These are phyloP conservation scores for Globisporangium cederbergense DNA, from an alignment of 352 stramenopile species.

Conservation along the genomic window DNA sequence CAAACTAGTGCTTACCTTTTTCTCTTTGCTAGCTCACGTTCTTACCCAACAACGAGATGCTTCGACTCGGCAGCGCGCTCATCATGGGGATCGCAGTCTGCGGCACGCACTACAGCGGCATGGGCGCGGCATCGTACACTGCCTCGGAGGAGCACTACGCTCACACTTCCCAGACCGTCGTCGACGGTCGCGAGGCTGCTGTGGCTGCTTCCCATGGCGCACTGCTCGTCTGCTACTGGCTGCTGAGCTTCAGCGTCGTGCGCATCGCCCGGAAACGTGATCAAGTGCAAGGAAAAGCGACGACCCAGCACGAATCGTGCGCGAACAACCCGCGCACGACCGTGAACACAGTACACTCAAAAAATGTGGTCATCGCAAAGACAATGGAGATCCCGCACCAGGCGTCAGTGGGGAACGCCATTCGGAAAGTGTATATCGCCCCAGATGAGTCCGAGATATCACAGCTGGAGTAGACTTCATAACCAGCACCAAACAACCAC, in stretches of 20 bases:
- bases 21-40: conserved; percentile 42
- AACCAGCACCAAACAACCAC: background rate
- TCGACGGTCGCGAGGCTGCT: conserved; percentile 33
- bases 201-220: conserved; percentile 39
- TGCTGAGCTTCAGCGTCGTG: conserved; percentile 25
- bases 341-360: background rate
- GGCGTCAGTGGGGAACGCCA: background rate
- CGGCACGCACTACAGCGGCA: conserved; percentile 55
- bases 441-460: conserved; percentile 1
- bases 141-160: conserved; percentile 28
- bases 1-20: background rate
- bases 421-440: conserved; percentile 8
- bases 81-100: conserved; percentile 62
- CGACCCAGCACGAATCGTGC: conserved; percentile 8
- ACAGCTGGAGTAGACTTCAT: background rate
- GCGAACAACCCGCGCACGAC: background rate
- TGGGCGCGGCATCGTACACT: conserved; percentile 39
- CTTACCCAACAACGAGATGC: conserved; percentile 37
- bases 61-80: conserved; percentile 48
- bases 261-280: conserved; percentile 6
- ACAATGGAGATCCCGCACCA: background rate
- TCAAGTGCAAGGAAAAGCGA: background rate
- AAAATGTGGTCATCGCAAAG: background rate
- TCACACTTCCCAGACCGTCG: conserved; percentile 18
- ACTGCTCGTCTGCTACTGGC: conserved; percentile 51